Base-by-base conservation (phyloP, 768 basidiomycete species). In the Hygrocybe coccinea region DNA sequence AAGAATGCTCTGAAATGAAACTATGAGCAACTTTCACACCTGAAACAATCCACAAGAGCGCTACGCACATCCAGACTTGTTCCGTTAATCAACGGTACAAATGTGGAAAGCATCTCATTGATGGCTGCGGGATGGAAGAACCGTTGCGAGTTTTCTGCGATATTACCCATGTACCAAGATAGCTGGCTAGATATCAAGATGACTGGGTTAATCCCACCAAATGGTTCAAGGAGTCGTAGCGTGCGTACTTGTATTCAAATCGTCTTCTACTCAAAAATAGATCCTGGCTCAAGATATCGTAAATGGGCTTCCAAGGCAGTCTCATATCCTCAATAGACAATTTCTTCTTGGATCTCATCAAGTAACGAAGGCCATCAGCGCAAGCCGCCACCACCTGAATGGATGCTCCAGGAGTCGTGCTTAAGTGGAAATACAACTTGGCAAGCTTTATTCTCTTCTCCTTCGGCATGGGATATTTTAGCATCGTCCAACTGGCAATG, bases 111-210 rank as follows among this genome's bases (percentile, higher is more conserved):
- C 91, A 97, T 95, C 62, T 90, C 87, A 60, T 87, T 83, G 52
- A 85, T 85, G 34, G 90, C 86, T 39, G 87, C 82, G 15, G 92
- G 92, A 62, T 93, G 91, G 71, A 93, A 95, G 77, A 95, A 95
- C 52, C 88, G 77, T 52, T 89, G 82, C 44, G 81, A 75, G 63
- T 76, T 77, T 36, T 84, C 80, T 29, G 86, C 84, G 57, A 89
- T 76, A 60, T 82, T 82, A 3, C 85, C 87, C 84, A 88, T 83
- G 61, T 82, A 86, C 81, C 83, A 88, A 15, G 87, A 80, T n/a
- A 84, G 69, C 71, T 87, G 86, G 58, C 87, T 88, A 59, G 21
- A 53, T 34, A 24, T 43, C 48, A 24, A 25, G 14, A 38, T 24
- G 47, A 57, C 60, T 44, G 64, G 36, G 43, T n/a, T 21, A 45